Evolutionary conservation across 345 rosid genomes (phyloP), one percentile per base, ranked within the genome.

Genomic region (Pistacia atlantica): DNA sequence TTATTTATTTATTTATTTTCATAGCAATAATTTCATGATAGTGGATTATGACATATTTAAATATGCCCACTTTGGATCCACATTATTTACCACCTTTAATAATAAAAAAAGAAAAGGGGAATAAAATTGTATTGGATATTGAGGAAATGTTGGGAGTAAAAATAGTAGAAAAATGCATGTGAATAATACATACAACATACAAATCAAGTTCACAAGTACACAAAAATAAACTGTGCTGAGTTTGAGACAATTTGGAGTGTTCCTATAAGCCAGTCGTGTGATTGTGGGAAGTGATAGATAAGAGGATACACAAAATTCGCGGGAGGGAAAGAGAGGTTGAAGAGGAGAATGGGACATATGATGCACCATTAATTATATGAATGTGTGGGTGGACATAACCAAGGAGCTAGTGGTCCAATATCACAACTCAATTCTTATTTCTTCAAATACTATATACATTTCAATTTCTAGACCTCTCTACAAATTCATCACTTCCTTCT

Each of bases 121-220:
- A 28, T 14, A 55, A 38, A 56, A 33, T n/a, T 55, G 25, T 65
- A 64, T 51, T 66, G 65, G 65, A 25, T 68, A 65, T 59, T 68
- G 33, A 20, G 31, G 55, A 37, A 57, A 18, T 55, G 68, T 20
- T n/a, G 4, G 61, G 63, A 18, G 60, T 22, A 71, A 67, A 49
- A 75, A 45, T 31, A 66, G 62, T 65, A 49, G 61, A 33, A 8
- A 7, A 31, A 31, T 58, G 76, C 86, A 75, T 75, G 80, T 83
- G 83, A 80, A 12, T 14, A 67, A 54, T 52, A 55, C 69, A 17
- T 35, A 22, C 25, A 22, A 22, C 0, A 22, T 22, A 22, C 70
- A 74, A 20, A 42, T 13, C n/a, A 54, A 54, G 5, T 25, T 35
- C 48, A 25, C 25, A 48, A 51, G 5, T 6, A 28, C 18, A 49